These are phyloP conservation scores for Cytospora paraplurivora DNA, from an alignment of 2,329 filamentous ascomycete species.

Conservation along the genomic window DNA sequence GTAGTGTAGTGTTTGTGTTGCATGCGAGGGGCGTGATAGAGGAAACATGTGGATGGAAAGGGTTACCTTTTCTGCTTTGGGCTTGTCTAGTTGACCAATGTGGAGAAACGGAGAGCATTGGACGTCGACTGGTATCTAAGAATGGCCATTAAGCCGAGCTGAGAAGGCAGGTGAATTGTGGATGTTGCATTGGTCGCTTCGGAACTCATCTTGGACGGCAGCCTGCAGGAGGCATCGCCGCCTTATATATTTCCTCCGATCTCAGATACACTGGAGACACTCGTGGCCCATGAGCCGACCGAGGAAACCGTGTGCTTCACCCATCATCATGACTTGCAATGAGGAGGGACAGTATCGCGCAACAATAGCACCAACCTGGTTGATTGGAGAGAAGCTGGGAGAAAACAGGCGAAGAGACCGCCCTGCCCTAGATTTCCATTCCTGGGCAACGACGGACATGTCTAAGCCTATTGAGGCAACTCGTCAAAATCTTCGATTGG, in stretches of 20 bases:
- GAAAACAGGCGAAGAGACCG: conserved; percentile 12
- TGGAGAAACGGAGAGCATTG: background rate
- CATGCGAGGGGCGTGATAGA: background rate
- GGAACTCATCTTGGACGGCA: background rate
- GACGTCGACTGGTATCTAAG: background rate
- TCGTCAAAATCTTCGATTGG: background rate
- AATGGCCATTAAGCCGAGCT: background rate
- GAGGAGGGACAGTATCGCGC: conserved; percentile 18
- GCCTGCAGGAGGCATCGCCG: background rate
- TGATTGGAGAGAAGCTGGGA: conserved; percentile 16
- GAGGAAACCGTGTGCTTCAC: conserved; percentile 1
- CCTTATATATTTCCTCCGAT: conserved; percentile 19
- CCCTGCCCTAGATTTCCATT: background rate
- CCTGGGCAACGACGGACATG: background rate
- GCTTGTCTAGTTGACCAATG: no score
- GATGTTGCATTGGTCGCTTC: background rate
- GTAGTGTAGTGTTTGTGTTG: background rate
- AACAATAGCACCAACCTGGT: conserved; percentile 20
- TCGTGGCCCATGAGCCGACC: conserved; percentile 20
- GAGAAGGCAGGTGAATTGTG: background rate
- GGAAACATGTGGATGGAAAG: background rate
- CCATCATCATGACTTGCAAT: conserved; percentile 19
- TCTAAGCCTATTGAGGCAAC: conserved; percentile 15
- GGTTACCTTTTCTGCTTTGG: background rate
- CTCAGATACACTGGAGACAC: background rate